A percentile compares a stretch with the other conserved stretches of the same genome.
Evolutionary conservation across 441 rosid species (phyloP).

Genomic region (Populus trichocarpa): DNA sequence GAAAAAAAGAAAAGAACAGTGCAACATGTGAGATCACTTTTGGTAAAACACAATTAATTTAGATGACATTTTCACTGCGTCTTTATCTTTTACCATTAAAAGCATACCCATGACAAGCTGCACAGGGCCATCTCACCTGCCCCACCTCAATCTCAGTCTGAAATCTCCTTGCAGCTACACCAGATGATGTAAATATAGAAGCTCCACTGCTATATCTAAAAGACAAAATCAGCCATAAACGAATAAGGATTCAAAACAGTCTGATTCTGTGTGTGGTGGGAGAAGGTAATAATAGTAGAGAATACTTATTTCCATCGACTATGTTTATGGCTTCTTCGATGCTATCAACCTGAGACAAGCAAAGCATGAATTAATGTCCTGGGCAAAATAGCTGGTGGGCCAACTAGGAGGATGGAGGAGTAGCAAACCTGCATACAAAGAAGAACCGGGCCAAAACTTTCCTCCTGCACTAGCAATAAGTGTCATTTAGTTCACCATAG

Average conservation of each 20-base stretch:
- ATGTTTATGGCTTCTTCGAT: constrained; percentile 77
- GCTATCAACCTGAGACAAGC: constrained; percentile 48
- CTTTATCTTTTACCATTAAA: too few species aligned
- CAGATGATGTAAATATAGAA: too few species aligned
- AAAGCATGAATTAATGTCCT: neutral
- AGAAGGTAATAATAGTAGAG: neutral
- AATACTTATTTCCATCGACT: constrained; percentile 69
- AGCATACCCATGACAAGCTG: too few species aligned
- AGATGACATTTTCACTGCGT: too few species aligned
- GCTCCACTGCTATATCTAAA: constrained; percentile 19
- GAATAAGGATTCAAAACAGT: neutral
- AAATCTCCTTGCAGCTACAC: too few species aligned
- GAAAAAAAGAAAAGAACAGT: too few species aligned
- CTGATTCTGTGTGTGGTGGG: too few species aligned
- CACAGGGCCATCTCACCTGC: too few species aligned
- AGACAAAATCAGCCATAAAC: constrained; percentile 72
- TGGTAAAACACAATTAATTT: too few species aligned
- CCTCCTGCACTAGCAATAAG: constrained; percentile 69
- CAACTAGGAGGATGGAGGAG: constrained; percentile 8
- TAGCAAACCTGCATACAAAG: constrained; percentile 74
- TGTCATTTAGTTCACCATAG: constrained; percentile 6
- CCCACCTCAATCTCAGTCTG: too few species aligned
- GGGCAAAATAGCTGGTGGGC: too few species aligned
- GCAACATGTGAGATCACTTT: too few species aligned
- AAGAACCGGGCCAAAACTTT: constrained; percentile 87